phyloP scores from a whole-genome alignment of 495 filamentous ascomycete species.

The Saxispiralis lemnorum region DNA sequence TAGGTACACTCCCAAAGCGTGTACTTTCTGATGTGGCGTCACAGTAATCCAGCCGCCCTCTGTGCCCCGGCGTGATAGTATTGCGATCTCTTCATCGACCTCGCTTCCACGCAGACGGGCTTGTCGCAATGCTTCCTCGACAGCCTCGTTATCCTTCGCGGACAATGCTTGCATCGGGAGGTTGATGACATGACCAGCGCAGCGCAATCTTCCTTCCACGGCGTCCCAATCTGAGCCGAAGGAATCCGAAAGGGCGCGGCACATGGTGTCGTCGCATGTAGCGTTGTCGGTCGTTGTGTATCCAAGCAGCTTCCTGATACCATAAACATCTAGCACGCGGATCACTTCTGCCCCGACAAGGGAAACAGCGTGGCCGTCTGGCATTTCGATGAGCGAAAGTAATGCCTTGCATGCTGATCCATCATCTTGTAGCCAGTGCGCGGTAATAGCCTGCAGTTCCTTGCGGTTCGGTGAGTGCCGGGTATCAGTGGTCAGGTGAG shows the following conservation, averaged over 20 bases:
- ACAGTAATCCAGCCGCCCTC: neutral
- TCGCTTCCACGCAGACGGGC: neutral
- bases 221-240: neutral
- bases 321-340: constrained; percentile 5
- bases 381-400: neutral
- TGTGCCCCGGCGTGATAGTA: neutral
- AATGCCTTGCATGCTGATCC: neutral
- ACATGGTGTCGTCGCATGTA: neutral
- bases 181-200: too few species aligned
- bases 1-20: neutral
- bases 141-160: neutral
- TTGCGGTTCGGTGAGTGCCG: neutral
- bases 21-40: neutral
- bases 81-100: neutral
- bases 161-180: neutral
- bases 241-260: neutral
- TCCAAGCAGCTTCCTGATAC: constrained; percentile 6
- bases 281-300: constrained; percentile 15
- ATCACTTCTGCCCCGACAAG: neutral
- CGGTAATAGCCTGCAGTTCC: neutral
- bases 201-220: neutral
- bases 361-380: neutral
- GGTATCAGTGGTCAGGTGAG: neutral
- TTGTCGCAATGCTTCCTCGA: neutral
- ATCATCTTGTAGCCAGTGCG: neutral